Conservation (phyloP, 768 basidiomycete genomes). For the Lentinula raphanica region DNA sequence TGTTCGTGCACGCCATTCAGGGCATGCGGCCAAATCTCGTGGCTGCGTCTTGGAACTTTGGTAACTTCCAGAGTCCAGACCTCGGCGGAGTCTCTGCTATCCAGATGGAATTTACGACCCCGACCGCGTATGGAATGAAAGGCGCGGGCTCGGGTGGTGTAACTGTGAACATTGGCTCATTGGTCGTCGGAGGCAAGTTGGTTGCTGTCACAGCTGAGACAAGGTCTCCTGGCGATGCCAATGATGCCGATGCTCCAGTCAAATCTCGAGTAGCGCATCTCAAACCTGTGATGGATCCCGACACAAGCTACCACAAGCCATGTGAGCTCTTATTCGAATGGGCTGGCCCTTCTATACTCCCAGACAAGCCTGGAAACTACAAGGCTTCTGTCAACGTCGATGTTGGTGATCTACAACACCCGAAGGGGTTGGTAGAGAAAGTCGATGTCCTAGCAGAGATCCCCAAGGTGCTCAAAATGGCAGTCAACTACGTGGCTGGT, state of each 20-base stretch:
- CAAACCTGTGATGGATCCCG: conserved; percentile 56
- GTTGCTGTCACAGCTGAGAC: conserved; percentile 77
- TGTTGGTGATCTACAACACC: conserved; percentile 51
- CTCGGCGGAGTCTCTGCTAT: conserved; percentile 77
- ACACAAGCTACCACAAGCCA: conserved; percentile 81
- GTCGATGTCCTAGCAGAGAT: conserved; percentile 95
- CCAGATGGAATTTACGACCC: conserved; percentile 95
- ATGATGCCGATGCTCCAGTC: conserved; percentile 38
- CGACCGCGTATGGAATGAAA: conserved; percentile 68
- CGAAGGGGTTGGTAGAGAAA: conserved; percentile 81
- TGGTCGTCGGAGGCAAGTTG: conserved; percentile 78
- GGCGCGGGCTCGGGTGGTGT: conserved; percentile 80
- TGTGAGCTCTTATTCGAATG: conserved; percentile 67
- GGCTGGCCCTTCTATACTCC: conserved; percentile 62
- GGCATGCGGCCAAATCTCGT: conserved; percentile 96
- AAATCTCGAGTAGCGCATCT: conserved; percentile 65
- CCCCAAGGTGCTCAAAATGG: conserved; percentile 86
- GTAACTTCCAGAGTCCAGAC: conserved; percentile 75
- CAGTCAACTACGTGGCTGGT: conserved; percentile 88
- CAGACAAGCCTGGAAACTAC: conserved; percentile 46
- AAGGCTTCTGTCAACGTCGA: conserved; percentile 53
- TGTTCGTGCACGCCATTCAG: conserved; percentile 95
- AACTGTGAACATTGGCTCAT: conserved; percentile 77
- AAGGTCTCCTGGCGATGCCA: conserved; percentile 61
- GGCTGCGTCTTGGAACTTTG: conserved; percentile 94